Evolutionary conservation across 2,329 filamentous ascomycete species (phyloP), one percentile per base, ranked within the genome.

Genomic region (Phialophora expanda): DNA sequence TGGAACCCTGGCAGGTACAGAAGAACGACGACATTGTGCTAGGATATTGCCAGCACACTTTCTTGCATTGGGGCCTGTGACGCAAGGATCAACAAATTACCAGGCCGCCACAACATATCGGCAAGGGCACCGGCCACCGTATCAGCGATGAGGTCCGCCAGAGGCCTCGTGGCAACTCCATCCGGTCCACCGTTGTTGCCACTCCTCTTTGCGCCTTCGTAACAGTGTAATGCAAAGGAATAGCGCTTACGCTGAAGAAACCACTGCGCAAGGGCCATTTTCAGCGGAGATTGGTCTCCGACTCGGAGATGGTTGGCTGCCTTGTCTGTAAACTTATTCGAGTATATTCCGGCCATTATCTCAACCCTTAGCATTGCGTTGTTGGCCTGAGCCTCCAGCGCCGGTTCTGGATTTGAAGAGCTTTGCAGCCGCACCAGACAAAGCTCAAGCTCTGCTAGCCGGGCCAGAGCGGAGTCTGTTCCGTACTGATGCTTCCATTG

Each of bases 171-270:
- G 14, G 56, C 32, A 51, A 53, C 14, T 12, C 6, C n/a, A 11
- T 17, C 17, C 12, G 14, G 14, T 51, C 28, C 51, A 9, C 8
- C 32, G 12, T 11, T 24, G 20, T 22, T 12, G 20, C 8, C 9
- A 44, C 28, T 17, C 6, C n/a, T 24, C 32, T 53, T 61, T 6
- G 48, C 34, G 12, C 54, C 54, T 20, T 65, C 44, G 38, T 66
- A 68, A 22, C 63, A 62, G 44, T 66, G 63, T 14, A 68, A 22
- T 34, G 66, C 66, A 57, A 66, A 62, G 30, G 66, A 57, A 28
- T 65, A 66, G 5, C 56, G 62, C 28, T 60, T 63, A 14, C 63
- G 34, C 24, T 62, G 66, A 26, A 68, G 53, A 41, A 66, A 68
- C 62, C 66, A 68, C 26, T 48, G 55, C 38, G 59, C 62, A 17